Base-by-base conservation (phyloP, 1,284 basidiomycete species). In the Meira miltonrushii region DNA sequence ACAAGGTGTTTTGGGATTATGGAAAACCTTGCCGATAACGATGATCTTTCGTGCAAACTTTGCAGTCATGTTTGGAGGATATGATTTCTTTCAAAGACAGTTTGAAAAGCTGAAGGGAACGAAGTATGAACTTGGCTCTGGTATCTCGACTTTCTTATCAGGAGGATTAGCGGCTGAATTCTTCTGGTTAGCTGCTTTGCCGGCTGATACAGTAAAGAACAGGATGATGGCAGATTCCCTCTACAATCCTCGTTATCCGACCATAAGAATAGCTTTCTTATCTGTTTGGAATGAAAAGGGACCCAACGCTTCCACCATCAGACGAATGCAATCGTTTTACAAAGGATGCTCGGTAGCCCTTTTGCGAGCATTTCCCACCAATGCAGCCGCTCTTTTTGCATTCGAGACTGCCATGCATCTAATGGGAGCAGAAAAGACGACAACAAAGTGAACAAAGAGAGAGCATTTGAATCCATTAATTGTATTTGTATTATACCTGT, bases 161-260 rank as follows among this genome's bases (percentile, higher is more conserved):
- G 88, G 88, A 21, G 78, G 75, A 0, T 43, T 79, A 1, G 70
- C 64, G 1, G 75, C 78, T 19, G 79, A 79, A 52, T 54, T 75
- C 2, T 80, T 78, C 57, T 80, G 79, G 79, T 57, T 83, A 17
- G 84, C 86, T 79, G 87, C 84, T 17, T 88, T 88, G 51, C 87
- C 88, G 0, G 84, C 86, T 28, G 88, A 90, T 77, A 87, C 87
- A 68, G 80, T 88, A 61, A 90, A 90, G 79, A 74, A 76, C 44
- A 70, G 79, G 2, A 62, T 80, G 61, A 80, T 81, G 79, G 73
- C 77, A 41, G 80, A 80, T 59, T 67, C 67, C 81, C 85, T 89
- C 82, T 81, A 83, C 69, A 81, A 79, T 2, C 80, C 81, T 2
- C 56, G 62, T n/a, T 72, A 67, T 39, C 55, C 55, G 2, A 57